Conservation (phyloP, 768 basidiomycete species). For the Rhizopogon sp. region DNA sequence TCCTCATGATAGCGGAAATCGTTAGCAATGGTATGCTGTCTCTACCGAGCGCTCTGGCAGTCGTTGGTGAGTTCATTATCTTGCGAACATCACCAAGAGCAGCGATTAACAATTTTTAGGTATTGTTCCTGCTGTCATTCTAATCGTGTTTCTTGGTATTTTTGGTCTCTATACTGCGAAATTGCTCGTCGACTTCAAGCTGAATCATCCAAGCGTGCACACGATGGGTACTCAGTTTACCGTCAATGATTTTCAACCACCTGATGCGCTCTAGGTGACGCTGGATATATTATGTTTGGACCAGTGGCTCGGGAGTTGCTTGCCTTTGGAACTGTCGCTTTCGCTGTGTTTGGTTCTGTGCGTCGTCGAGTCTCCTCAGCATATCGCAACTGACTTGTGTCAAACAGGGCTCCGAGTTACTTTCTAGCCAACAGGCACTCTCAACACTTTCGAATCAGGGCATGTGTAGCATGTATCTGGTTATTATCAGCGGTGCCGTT, state of each 20-base stretch:
- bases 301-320: conserved; percentile 42
- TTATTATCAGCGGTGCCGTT: conserved; percentile 41
- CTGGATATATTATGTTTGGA: conserved; percentile 45
- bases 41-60: conserved; percentile 46
- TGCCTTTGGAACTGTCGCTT: conserved; percentile 41
- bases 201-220: conserved; percentile 50
- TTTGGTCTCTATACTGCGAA: conserved; percentile 51
- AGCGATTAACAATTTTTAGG: conserved; percentile 21
- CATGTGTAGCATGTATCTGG: conserved; percentile 40
- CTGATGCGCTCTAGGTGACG: conserved; percentile 36
- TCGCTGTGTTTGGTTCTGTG: conserved; percentile 41
- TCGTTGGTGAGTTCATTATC: conserved; percentile 33
- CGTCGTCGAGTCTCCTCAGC: conserved; percentile 4
- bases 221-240: conserved; percentile 37
- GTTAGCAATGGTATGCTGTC: conserved; percentile 55
- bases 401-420: conserved; percentile 39
- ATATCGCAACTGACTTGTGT: not conserved
- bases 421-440: conserved; percentile 50
- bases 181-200: conserved; percentile 50
- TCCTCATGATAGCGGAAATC: conserved; percentile 55
- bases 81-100: not conserved
- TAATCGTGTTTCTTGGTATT: conserved; percentile 47
- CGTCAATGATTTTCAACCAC: not conserved
- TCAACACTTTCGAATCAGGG: conserved; percentile 43
- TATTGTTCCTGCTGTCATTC: conserved; percentile 44